Evolutionary conservation across 1,139 yeast species (phyloP), one percentile per base, ranked within the genome.

Genomic region (Sugiyamaella sp.): DNA sequence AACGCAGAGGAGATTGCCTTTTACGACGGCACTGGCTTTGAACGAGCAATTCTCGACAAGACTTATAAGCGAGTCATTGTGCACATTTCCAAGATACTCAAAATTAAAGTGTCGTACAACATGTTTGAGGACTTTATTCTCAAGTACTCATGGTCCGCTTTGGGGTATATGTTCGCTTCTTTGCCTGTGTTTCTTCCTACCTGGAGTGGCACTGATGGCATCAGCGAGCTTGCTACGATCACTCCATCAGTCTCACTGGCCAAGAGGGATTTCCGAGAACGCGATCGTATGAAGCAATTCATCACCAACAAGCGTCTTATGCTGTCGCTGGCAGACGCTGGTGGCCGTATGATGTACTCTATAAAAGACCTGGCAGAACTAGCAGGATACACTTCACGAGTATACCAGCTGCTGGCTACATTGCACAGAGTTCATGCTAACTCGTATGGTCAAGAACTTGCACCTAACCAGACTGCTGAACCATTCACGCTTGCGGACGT

Each of bases 1-100:
- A 91, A 91, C 66, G 86, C 91, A 63, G 97, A 91, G 72, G 97
- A 91, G 69, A 89, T 91, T 65, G 96, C 97, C 0, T 91, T 91
- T 67, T 91, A 90, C 68, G 91, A 90, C 66, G 98, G 98, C 27
- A 85, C 95, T 0, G 75, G 78, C n/a, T 80, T 89, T 58, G 97
- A 91, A 71, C 85, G 86, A 66, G 66, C 74, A 4, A 87, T 88
- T 64, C 80, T 90, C 54, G 72, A 71, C 46, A 79, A 77, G 46
- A 79, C 88, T 9, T 90, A 86, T 67, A 68, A 73, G 29, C 76
- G 75, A 41, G 77, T 91, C 58, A 82, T 84, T 63, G 77, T 79
- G 56, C 81, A 78, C 55, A 70, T 77, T 54, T 65, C 74, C 35
- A 67, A 68, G 41, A 74, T 78, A 38, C 74, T 79, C 57, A 68